These are phyloP conservation scores for Abelmoschus esculentus DNA, from an alignment of 345 rosid genomes.

Conservation along the genomic window DNA sequence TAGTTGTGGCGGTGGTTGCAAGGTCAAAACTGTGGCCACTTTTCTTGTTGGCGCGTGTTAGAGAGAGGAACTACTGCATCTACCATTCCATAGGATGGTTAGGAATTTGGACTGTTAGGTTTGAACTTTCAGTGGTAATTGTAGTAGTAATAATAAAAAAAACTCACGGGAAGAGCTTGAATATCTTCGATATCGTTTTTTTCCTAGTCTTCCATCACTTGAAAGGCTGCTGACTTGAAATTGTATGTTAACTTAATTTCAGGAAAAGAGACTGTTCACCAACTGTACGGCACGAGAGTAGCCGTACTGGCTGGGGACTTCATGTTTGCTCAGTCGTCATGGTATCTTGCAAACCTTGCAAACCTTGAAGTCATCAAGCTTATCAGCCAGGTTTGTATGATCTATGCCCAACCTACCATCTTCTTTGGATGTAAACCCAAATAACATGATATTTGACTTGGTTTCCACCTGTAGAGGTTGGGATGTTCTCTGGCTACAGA, in stretches of 20 bases:
- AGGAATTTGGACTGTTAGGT: background rate
- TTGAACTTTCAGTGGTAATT: background rate
- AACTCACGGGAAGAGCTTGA: background rate
- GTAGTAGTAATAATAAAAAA: background rate
- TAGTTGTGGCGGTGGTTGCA: background rate
- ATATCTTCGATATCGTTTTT: background rate
- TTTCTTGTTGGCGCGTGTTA: background rate
- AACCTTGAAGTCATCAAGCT: constrained; percentile 91
- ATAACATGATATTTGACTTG: background rate
- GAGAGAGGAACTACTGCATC: background rate
- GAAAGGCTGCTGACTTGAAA: background rate
- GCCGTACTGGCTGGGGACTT: constrained; percentile 91
- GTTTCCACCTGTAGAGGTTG: background rate
- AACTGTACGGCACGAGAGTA: constrained; percentile 76
- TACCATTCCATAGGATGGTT: background rate
- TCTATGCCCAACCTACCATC: background rate
- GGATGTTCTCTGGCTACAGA: background rate
- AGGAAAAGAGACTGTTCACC: constrained; percentile 89
- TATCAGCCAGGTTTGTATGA: constrained; percentile 68
- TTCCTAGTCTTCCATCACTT: background rate
- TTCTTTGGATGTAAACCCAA: background rate
- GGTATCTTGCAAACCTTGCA: constrained; percentile 96
- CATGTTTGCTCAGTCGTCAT: constrained; percentile 97
- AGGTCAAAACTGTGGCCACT: background rate
- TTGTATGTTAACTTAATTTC: constrained; percentile 3